Evolutionary conservation across 208 protist genomes (phyloP), one percentile per base, ranked within the genome.

Genomic region (Crithidia brevicula): DNA sequence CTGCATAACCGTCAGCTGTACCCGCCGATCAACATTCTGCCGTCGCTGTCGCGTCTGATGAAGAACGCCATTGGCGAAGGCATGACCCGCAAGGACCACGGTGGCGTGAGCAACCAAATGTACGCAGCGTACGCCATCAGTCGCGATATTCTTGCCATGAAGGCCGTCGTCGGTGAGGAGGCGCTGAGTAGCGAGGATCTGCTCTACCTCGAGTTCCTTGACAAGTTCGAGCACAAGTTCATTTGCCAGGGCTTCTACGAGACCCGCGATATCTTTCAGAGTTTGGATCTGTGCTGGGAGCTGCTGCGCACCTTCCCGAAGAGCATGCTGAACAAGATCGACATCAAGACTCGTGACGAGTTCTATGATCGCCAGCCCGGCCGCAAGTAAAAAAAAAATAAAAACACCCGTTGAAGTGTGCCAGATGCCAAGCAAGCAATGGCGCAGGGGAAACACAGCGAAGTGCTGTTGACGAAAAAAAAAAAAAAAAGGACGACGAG

Each of bases 101-200:
- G 89, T 52, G 94, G 94, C 60, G 99, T 99, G 30, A 99, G 98
- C 68, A 99, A 99, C 89, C 99, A 99, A 83, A 97, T 99, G 93
- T 99, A 99, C 84, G 98, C 98, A 22, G 98, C 98, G 65, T 99
- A 99, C 82, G 99, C 99, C 58, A 99, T 99, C 69, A 99, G 98
- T 71, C 98, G 99, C 57, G 99, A 99, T 88, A 98, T 99, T 31
- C 81, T 98, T 43, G 97, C 97, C 40, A 99, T 99, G 98, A 99
- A 99, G 91, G 98, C 98, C 58, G 98, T 99, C 51, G 98, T 99
- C 52, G 99, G 99, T 84, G 98, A 99, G 91, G 99, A 99, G 85
- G 98, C 99, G 52, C 84, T 99, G 11, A 97, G 98, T 64, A 82
- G 85, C 33, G 99, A 99, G 77, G 99, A 99, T 84, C 80, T 98